Conservation (phyloP, 140 eudicot species). For the Stevia rebaudiana region DNA sequence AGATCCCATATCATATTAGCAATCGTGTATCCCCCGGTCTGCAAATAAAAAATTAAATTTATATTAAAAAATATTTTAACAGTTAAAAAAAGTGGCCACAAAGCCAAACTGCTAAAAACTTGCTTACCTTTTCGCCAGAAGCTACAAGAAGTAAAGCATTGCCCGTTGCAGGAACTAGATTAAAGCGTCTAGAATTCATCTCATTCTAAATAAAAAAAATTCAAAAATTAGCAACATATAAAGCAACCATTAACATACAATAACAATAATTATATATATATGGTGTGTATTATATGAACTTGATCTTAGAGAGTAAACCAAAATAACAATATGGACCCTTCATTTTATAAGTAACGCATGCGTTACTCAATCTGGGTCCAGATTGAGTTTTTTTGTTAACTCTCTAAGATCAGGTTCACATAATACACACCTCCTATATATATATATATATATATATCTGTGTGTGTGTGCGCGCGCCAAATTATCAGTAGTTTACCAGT, state of each 20-base stretch:
- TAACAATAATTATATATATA: too few species aligned
- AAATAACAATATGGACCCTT: too few species aligned
- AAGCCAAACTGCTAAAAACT: neutral
- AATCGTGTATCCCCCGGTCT: conserved; percentile 73
- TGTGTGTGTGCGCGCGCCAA: too few species aligned
- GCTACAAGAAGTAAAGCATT: conserved; percentile 73
- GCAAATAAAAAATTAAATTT: conserved; percentile 14
- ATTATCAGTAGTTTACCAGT: conserved; percentile 44
- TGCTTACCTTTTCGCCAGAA: conserved; percentile 79
- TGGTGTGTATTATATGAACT: too few species aligned
- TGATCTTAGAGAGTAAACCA: too few species aligned
- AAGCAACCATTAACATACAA: neutral
- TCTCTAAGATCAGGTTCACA: too few species aligned
- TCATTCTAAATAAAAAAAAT: conserved; percentile 37
- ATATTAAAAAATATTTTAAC: neutral
- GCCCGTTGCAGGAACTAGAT: conserved; percentile 37
- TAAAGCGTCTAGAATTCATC: conserved; percentile 42
- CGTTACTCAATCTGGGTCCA: too few species aligned
- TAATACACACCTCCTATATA: too few species aligned
- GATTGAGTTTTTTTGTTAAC: too few species aligned
- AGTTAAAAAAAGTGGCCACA: neutral
- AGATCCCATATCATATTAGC: conserved; percentile 90
- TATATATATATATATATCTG: neutral
- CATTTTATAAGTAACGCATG: too few species aligned
- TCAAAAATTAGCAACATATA: neutral